Conservation (phyloP, 2,329 filamentous ascomycete species). For the Dothidotthia symphoricarpi region DNA sequence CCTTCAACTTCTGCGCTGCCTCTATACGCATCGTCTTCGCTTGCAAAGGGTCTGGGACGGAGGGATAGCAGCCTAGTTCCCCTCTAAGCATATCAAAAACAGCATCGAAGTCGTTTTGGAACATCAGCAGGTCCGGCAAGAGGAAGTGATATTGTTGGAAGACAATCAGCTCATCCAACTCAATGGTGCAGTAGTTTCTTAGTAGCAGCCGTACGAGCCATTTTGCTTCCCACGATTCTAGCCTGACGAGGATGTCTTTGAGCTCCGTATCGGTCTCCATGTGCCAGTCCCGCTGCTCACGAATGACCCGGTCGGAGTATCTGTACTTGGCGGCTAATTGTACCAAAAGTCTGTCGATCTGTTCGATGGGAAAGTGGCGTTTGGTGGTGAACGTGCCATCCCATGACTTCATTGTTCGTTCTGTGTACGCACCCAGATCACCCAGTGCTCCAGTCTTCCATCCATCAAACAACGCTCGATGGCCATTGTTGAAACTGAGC, state of each 20-base stretch:
- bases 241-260: conserved; percentile 45
- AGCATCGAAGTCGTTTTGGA: conserved; percentile 65
- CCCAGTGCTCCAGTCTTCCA: conserved; percentile 60
- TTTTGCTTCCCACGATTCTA: conserved; percentile 68
- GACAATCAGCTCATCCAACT: conserved; percentile 58
- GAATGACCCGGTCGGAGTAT: conserved; percentile 64
- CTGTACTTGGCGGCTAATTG: conserved; percentile 64
- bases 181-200: conserved; percentile 69
- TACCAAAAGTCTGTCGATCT: conserved; percentile 67
- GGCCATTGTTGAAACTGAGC: conserved; percentile 62
- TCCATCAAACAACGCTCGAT: conserved; percentile 60
- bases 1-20: conserved; percentile 41
- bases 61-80: conserved; percentile 41
- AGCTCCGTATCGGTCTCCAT: conserved; percentile 27
- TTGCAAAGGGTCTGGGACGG: conserved; percentile 35
- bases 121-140: conserved; percentile 66
- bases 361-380: conserved; percentile 59
- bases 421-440: conserved; percentile 71
- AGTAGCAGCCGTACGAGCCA: conserved; percentile 83
- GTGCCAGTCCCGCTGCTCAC: conserved; percentile 17
- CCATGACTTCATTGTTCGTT: conserved; percentile 61
- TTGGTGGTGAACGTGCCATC: conserved; percentile 45
- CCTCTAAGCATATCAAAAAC: conserved; percentile 58
- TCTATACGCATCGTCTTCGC: conserved; percentile 35
- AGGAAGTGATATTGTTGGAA: conserved; percentile 65